phyloP scores from a whole-genome alignment of 192 early-diverging fungal genomes.

The Rhizoclosmatium sp. region DNA sequence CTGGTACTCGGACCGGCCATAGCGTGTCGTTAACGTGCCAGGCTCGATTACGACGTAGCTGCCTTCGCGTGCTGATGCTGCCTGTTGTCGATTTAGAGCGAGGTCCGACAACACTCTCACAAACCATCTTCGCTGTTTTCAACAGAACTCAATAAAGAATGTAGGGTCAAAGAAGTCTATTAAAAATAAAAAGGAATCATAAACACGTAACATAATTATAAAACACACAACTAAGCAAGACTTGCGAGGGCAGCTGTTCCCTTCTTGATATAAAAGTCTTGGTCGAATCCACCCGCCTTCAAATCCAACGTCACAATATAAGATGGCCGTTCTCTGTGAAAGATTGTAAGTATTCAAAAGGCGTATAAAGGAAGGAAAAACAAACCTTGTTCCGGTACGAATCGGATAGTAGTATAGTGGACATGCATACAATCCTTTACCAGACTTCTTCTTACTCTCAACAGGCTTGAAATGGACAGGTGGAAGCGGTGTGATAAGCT shows the following conservation, averaged over 20 bases:
- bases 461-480: constrained; percentile 68
- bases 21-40: constrained; percentile 80
- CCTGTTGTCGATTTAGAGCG: background rate
- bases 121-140: too few relatives aligned
- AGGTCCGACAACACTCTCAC: too few relatives aligned
- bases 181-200: too few relatives aligned
- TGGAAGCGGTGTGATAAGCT: constrained; percentile 64
- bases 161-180: too few relatives aligned
- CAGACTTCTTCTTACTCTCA: constrained; percentile 63
- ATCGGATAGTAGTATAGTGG: constrained; percentile 69
- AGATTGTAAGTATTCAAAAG: background rate
- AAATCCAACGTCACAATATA: constrained; percentile 67
- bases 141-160: too few relatives aligned
- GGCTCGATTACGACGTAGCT: constrained; percentile 89
- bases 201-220: background rate
- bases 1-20: constrained; percentile 81
- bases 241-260: constrained; percentile 65
- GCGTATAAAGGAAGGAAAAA: constrained; percentile 14
- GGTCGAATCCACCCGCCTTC: constrained; percentile 62
- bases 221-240: constrained; percentile 29
- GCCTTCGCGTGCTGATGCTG: constrained; percentile 60
- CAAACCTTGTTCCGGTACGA: constrained; percentile 61
- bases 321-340: constrained; percentile 63
- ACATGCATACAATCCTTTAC: constrained; percentile 64
- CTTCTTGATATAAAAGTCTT: constrained; percentile 66